Base-by-base conservation (phyloP, 2,329 filamentous ascomycete species). In the Microcyclospora pomicola region DNA sequence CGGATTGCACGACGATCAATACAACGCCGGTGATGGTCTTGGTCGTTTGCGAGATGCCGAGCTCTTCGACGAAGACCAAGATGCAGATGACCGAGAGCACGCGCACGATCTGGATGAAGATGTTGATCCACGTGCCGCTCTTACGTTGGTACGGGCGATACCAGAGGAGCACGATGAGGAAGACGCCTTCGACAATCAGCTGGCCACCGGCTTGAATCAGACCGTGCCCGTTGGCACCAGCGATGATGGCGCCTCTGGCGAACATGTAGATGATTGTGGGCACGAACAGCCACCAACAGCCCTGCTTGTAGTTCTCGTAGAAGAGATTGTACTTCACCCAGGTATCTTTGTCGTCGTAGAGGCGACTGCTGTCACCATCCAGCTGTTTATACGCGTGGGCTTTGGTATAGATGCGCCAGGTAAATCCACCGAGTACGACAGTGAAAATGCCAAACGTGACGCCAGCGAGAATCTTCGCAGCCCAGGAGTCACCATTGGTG, bases 261-360 rank as follows among this genome's bases (percentile, higher is more conserved):
- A 95, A 86, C 68, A 87, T 82, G 68, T 96, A 96, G 46, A 86
- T 43, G 53, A 96, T 94, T 43, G 73, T 69, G 0, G 91, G 91
- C 11, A 96, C 72, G 56, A 98, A 96, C 15, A 95, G 64, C 88
- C 88, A 96, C 91, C 91, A 98, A 67, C 88, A 94, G 50, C 79
- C 76, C 61, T 82, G 85, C 66, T 85, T 86, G 70, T 94, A 96
- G 50, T 80, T 80, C 54, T 96, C 91, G 67, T 98, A 98, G 65
- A 98, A 96, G 44, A 95, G 71, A 53, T 83, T 91, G 71, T 98
- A 98, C 66, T 91, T 93, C 59, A 84, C 72, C 87, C 91, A 95
- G 31, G 80, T 78, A 41, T 81, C 74, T 67, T 91, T 92, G 63
- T 96, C 73, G 42, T 95, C 82, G 60, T 86, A 96, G 7, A 98